Base-by-base conservation (phyloP, 139 green algal species). In the Closterium sp. region DNA sequence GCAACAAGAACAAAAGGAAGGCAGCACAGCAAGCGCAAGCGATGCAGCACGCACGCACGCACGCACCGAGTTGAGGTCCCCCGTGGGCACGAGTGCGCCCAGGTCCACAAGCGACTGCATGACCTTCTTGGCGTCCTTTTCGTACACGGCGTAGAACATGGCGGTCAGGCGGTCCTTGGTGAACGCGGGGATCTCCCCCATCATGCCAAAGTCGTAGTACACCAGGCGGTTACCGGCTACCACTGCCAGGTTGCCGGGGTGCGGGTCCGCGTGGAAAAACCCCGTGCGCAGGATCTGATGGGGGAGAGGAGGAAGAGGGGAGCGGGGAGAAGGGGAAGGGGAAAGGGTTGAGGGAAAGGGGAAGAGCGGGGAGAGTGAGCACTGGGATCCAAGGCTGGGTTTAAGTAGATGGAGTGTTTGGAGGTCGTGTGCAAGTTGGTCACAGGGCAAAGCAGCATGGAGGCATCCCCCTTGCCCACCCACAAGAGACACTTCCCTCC, bases 91-190 rank as follows among this genome's bases (percentile, higher is more conserved):
- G 34, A 99, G 96, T 50, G 99, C 97, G 22, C 97, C 97, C 97
- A 99, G 98, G 29, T 94, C 91, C 2, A 97, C 91, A 24, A 99
- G 96, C 27, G 97, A 97, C 22, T 98, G 96, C 85, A 99, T 95
- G 27, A 94, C 93, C 85, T 89, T 94, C 94, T 98, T 97, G 10
- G 96, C 91, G 94, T 99, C 96, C 92, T 97, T 97, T 84, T 97
- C 94, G 94, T 99, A 99, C 84, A 98, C 97, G 79, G 97, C 97
- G 90, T 99, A 99, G 92, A 99, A 99, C 45, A 99, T 96, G 91
- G 98, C 97, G 92, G 99, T 95, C 89, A 99, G 96, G 30, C 97
- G 97, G 27, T 89, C 93, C 87, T 97, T 96, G 45, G 98, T 95
- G 92, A 97, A 95, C 91, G 86, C 32, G 95, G 95, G 94, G 96